Evolutionary conservation across 2,329 filamentous ascomycete genomes (phyloP).

Genomic region (Hymenoscyphus fructigenus): DNA sequence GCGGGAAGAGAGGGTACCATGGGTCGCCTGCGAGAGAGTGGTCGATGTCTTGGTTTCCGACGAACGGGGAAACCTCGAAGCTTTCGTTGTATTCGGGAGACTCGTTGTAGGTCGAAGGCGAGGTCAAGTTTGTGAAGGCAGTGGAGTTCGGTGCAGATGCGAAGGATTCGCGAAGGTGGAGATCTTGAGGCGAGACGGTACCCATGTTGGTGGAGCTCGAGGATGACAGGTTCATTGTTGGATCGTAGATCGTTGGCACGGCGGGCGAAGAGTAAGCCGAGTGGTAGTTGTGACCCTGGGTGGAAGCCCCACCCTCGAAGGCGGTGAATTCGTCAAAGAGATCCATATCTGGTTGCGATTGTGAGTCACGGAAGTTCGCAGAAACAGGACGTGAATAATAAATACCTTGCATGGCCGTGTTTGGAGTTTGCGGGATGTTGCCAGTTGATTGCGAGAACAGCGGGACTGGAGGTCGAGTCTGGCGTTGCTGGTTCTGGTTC

Average conservation of each 20-base stretch:
- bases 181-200: conserved; percentile 82
- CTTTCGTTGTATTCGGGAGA: conserved; percentile 71
- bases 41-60: conserved; percentile 58
- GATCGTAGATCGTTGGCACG: conserved; percentile 50
- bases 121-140: conserved; percentile 80
- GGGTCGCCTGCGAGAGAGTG: conserved; percentile 44
- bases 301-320: conserved; percentile 45
- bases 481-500: conserved; percentile 47
- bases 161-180: conserved; percentile 62
- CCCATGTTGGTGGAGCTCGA: conserved; percentile 55
- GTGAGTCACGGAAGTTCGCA: conserved; percentile 34
- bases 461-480: conserved; percentile 67
- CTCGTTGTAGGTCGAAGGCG: conserved; percentile 74
- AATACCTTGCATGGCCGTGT: conserved; percentile 60
- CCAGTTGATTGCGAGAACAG: conserved; percentile 63
- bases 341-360: conserved; percentile 49
- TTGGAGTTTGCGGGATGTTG: conserved; percentile 46
- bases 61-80: conserved; percentile 78
- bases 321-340: conserved; percentile 56
- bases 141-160: conserved; percentile 79
- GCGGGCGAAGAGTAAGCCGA: conserved; percentile 36
- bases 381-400: conserved; percentile 20
- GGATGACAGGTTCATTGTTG: conserved; percentile 39
- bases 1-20: conserved; percentile 76
- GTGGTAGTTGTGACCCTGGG: conserved; percentile 21